Percentiles rank a stretch among this genome's conserved stretches.
phyloP scores from a whole-genome alignment of 2,329 filamentous ascomycete species.

The Helminthosporium solani region DNA sequence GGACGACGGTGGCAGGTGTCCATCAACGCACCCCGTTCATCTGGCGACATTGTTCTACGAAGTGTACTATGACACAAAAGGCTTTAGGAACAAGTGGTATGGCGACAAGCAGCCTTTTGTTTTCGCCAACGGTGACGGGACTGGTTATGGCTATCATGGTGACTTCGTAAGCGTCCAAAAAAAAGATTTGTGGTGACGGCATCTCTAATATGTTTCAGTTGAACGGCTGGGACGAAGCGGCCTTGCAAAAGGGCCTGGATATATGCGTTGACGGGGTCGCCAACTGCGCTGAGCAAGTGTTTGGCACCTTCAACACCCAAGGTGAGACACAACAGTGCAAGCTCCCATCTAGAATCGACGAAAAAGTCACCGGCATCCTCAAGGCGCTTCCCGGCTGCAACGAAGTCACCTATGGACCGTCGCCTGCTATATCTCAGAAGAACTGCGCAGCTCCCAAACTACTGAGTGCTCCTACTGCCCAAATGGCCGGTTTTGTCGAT shows the following conservation, averaged over 20 bases:
- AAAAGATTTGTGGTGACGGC: neutral
- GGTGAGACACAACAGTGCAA: conserved; percentile 46
- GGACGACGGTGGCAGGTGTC: conserved; percentile 55
- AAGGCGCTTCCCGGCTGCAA: conserved; percentile 59
- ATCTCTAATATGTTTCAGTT: conserved; percentile 12
- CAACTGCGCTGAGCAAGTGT: conserved; percentile 41
- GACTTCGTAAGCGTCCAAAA: conserved; percentile 55
- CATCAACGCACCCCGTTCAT: conserved; percentile 51
- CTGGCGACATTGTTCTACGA: conserved; percentile 61
- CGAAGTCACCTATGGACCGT: conserved; percentile 46
- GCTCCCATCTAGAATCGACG: conserved; percentile 48
- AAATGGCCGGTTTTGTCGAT: conserved; percentile 47
- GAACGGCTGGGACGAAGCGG: conserved; percentile 67
- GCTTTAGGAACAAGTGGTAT: conserved; percentile 50
- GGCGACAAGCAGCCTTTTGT: conserved; percentile 54
- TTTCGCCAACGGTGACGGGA: conserved; percentile 67
- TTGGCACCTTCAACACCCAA: conserved; percentile 47
- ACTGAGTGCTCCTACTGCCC: conserved; percentile 42
- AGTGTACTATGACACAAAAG: conserved; percentile 54
- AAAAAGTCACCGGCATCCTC: conserved; percentile 48
- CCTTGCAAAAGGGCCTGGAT: conserved; percentile 67
- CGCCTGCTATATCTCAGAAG: conserved; percentile 8
- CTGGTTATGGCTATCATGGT: conserved; percentile 68
- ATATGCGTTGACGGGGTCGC: conserved; percentile 56
- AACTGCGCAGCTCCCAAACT: conserved; percentile 17